Evolutionary conservation across 73 alveolate species (phyloP).

Genomic region (Blepharisma japonicum): DNA sequence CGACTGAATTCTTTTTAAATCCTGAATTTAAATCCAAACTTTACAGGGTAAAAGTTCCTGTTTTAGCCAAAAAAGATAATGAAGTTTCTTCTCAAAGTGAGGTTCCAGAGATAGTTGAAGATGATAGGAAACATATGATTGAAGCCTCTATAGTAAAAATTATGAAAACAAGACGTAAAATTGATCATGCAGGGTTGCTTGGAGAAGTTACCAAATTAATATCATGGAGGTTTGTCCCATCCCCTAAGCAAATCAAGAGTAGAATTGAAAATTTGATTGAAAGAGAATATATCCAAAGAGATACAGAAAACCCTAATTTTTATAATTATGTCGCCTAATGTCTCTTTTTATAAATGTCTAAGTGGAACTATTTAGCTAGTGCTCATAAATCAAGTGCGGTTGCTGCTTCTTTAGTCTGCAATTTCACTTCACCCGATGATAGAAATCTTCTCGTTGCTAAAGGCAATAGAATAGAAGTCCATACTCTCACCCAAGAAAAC

Average conservation of each 20-base stretch:
- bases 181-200: conserved; percentile 47
- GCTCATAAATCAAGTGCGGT: too few species aligned
- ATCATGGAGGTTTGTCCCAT: conserved; percentile 49
- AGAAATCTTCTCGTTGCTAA: too few species aligned
- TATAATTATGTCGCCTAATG: conserved; percentile 55
- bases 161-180: conserved; percentile 67
- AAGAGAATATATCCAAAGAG: conserved; percentile 69
- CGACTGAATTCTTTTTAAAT: conserved; percentile 37
- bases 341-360: too few species aligned
- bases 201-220: conserved; percentile 52
- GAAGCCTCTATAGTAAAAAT: conserved; percentile 74
- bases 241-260: conserved; percentile 48
- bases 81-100: conserved; percentile 20
- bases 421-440: too few species aligned
- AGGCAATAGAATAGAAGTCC: too few species aligned
- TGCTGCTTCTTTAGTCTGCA: too few species aligned
- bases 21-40: conserved; percentile 43
- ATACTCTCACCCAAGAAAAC: too few species aligned
- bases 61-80: conserved; percentile 40
- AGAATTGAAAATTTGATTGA: conserved; percentile 68
- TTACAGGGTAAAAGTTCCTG: conserved; percentile 42
- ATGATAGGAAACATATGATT: conserved; percentile 65
- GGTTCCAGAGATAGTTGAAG: conserved; percentile 55
- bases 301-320: conserved; percentile 45
- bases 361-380: too few species aligned